Evolutionary conservation across 257 asterid genomes (phyloP), one percentile per base, ranked within the genome.

Genomic region (Rauvolfia tetraphylla): DNA sequence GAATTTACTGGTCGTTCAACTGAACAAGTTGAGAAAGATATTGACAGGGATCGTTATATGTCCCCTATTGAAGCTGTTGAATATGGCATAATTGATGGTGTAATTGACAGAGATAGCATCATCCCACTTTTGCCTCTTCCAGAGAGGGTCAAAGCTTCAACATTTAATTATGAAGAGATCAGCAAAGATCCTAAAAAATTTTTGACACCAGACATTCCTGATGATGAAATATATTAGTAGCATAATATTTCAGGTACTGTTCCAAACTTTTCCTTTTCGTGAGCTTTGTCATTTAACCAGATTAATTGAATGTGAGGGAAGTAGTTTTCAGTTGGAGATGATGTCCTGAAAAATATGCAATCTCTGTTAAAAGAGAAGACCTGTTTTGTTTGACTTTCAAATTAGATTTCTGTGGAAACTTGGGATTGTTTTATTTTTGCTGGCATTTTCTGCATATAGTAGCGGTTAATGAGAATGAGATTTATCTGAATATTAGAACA

Each of bases 51-150:
- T 74, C 92, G 96, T 31, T 94, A 92, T 88, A 86, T 92, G 95
- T 92, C 98, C 72, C 98, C 98, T 1, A 90, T 95, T 74, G 99
- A 95, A 85, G 99, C 96, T 8, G 90, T 95, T 76, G 99, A 95
- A 71, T 95, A 85, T 81, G 99, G 99, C 54, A 69, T 95, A 51
- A 91, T 95, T 58, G 99, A 95, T 73, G 99, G 93, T 71, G 92
- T 92, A 27, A 92, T 95, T 78, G 99, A 95, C 81, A 69, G 88
- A 79, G 97, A 94, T 70, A 86, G 86, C 84, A 88, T 92, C 68
- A 89, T 94, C 59, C 95, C 97, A 29, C 97, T 94, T 69, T 75
- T 39, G 79, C 98, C 96, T 18, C 90, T 92, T 41, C 98, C 97
- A 31, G 96, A 86, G 12, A 88, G 76, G 82, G 98, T 95, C 67